Evolutionary conservation across 495 filamentous ascomycete genomes (phyloP), one percentile per base, ranked within the genome.

Genomic region (Glarea lozoyensis): DNA sequence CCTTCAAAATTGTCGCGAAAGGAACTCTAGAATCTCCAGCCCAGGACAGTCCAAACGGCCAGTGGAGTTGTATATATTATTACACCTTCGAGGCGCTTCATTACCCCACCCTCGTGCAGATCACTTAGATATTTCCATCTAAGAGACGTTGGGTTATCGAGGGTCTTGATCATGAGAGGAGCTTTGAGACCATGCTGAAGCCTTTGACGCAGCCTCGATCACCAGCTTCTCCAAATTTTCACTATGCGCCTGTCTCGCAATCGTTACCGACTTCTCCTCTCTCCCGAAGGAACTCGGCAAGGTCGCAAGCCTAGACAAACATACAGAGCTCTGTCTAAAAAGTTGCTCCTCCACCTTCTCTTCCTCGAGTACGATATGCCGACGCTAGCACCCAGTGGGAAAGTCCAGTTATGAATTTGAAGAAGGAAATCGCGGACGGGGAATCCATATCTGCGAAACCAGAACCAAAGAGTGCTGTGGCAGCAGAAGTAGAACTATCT

Each of bases 181-280:
- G 16, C 27, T 23, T 41, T 16, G 39, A 34, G 33, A 50, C 29
- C 21, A 72, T 73, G 67, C 59, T 73, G 53, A 65, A 63, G 48
- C 67, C 70, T 15, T 69, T 68, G 49, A 60, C 67, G 35, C 70
- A 68, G 39, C 52, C 60, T 40, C 48, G 56, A 48, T 58, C 51
- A 37, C 49, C 59, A 40, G 60, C 63, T 34, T 49, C 54, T 20
- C 47, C 59, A 32, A 42, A 37, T n/a, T 52, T 53, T 36, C 53
- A 37, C 34, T 54, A 61, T 48, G 49, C 50, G 42, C 45, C 56
- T 12, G 45, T 46, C 41, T 53, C 58, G 34, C 60, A 50, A 20
- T 58, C 54, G 38, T 44, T 49, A 15, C 46, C 35, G 32, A 36
- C 50, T 29, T 49, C 48, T 24, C 44, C 43, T 11, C 33, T 41